A percentile compares a stretch with the other conserved stretches of the same genome.
Conservation (phyloP, 441 rosid genomes). For the Sinapis alba region DNA sequence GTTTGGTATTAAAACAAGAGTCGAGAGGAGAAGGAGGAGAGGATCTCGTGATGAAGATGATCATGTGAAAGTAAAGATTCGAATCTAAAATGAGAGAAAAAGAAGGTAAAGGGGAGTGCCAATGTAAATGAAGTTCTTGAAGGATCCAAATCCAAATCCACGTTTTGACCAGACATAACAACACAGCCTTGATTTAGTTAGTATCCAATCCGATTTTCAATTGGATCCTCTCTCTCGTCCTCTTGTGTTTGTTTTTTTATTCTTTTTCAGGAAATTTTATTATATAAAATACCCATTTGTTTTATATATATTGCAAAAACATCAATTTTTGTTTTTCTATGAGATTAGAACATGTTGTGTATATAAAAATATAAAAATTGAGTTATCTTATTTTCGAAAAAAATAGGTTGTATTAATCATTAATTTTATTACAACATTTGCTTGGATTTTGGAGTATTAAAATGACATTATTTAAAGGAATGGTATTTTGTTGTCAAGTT, state of each 20-base stretch:
- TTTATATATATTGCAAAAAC: not conserved
- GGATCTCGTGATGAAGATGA: conserved; percentile 29
- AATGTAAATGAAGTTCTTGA: conserved; percentile 21
- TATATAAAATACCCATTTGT: not conserved
- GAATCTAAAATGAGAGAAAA: conserved; percentile 6
- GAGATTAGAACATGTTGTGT: not conserved
- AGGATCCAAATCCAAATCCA: not conserved
- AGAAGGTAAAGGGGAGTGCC: not conserved
- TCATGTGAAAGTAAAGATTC: conserved; percentile 21
- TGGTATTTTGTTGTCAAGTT: not conserved
- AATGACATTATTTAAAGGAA: not conserved
- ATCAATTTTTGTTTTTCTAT: not conserved
- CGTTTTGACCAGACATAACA: conserved; percentile 20
- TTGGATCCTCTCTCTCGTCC: conserved; percentile 26
- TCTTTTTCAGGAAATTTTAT: not conserved
- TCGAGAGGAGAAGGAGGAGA: not conserved
- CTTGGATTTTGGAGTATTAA: not conserved
- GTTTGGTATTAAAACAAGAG: not conserved
- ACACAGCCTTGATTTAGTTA: conserved; percentile 31
- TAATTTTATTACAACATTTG: not conserved
- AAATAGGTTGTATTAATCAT: not conserved
- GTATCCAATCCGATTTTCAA: conserved; percentile 27
- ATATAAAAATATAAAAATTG: not conserved
- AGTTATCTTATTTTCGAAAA: not conserved
- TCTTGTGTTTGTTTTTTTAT: not conserved